Evolutionary conservation across 768 basidiomycete species (phyloP).

Genomic region (Rhodotorula sphaerocarpa): DNA sequence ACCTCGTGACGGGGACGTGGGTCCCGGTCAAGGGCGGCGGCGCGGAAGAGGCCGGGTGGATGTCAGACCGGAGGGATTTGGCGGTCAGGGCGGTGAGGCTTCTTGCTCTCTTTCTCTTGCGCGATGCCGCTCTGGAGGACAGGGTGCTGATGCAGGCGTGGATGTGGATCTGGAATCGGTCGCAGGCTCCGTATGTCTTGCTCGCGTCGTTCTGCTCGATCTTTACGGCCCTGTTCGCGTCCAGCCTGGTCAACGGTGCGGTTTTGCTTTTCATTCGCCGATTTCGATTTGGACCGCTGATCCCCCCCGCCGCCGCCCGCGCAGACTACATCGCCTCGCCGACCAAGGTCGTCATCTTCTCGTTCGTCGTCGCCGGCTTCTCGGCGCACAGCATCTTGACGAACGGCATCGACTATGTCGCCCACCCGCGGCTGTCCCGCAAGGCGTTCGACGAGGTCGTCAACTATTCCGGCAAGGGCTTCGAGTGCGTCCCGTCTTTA

Average conservation of each 20-base stretch:
- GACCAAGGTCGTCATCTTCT: conserved; percentile 72
- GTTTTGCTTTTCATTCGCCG: not conserved
- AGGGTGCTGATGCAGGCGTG: no score
- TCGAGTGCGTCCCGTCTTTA: conserved; percentile 25
- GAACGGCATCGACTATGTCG: conserved; percentile 90
- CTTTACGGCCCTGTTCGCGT: conserved; percentile 53
- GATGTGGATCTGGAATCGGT: no score
- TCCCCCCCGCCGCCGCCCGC: no score
- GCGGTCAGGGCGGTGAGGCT: conserved; percentile 15
- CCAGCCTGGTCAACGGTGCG: conserved; percentile 29
- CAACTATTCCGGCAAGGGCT: conserved; percentile 61
- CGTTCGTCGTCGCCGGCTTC: conserved; percentile 55
- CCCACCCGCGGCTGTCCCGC: conserved; percentile 74
- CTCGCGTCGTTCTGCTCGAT: conserved; percentile 82
- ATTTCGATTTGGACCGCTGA: no score
- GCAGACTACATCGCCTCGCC: conserved; percentile 47
- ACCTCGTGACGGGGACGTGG: conserved; percentile 87
- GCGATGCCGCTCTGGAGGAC: no score
- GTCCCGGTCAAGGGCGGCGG: conserved; percentile 53
- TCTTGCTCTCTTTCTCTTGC: not conserved
- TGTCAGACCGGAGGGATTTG: conserved; percentile 1
- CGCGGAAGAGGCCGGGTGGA: conserved; percentile 5
- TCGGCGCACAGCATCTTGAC: conserved; percentile 64
- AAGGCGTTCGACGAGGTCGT: conserved; percentile 62
- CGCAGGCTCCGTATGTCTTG: conserved; percentile 77